phyloP scores from a whole-genome alignment of 768 basidiomycete species.

The Tricholoma furcatifolium region DNA sequence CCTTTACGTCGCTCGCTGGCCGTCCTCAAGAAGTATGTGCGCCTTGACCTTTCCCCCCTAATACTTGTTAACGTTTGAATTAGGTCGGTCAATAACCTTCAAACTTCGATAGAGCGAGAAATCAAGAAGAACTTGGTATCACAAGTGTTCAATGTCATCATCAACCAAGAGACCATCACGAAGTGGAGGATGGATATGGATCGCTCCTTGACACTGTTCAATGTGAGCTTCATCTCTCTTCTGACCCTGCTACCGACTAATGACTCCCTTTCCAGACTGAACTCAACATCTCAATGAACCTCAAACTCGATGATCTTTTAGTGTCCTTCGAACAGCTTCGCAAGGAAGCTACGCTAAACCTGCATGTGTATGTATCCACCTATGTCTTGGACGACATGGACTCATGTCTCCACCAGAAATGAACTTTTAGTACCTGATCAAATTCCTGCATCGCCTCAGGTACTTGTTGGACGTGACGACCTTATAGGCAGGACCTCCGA shows the following conservation, averaged over 20 bases:
- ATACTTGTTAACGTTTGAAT: neutral
- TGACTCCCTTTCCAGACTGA: slow-evolving; percentile 1
- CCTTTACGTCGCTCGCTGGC: neutral
- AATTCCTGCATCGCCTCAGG: too few relatives aligned
- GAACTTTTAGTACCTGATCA: too few relatives aligned
- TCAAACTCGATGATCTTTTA: slow-evolving; percentile 11
- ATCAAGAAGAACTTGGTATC: slow-evolving; percentile 1
- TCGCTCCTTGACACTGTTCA: slow-evolving; percentile 4
- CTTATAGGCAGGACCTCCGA: too few relatives aligned
- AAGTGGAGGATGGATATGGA: slow-evolving; percentile 10
- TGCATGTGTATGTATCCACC: neutral
- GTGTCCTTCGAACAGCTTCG: slow-evolving; percentile 4
- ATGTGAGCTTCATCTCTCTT: neutral
- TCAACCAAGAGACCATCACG: slow-evolving; percentile 10
- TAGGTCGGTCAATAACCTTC: slow-evolving; percentile 1
- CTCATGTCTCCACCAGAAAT: too few relatives aligned
- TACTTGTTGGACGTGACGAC: too few relatives aligned
- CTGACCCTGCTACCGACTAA: too few relatives aligned
- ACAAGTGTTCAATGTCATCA: slow-evolving; percentile 1
- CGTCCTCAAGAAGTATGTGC: neutral
- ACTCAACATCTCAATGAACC: slow-evolving; percentile 8
- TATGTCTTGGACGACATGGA: too few relatives aligned
- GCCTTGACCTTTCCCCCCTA: neutral
- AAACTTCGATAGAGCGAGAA: slow-evolving; percentile 1
- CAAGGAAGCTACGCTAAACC: neutral